Base-by-base conservation (phyloP, 768 basidiomycete species). In the Rhodotorula kratochvilovae region DNA sequence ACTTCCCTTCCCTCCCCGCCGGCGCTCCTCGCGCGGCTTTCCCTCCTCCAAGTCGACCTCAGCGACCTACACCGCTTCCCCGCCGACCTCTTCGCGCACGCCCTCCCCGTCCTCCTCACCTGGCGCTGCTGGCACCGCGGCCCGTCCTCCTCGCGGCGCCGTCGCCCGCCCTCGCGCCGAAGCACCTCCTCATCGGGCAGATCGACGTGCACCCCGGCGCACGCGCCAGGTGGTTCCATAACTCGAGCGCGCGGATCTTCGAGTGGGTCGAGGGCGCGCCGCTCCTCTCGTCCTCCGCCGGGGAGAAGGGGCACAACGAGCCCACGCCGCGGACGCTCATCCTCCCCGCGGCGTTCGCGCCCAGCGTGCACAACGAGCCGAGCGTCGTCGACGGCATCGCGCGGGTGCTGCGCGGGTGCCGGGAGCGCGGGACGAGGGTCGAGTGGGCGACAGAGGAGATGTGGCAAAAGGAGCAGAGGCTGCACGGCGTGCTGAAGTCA, bases 341-440 rank as follows among this genome's bases (percentile, higher is more conserved):
- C 48, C 48, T 50, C 1, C 48, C 48, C 25, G 8, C 3, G 11
- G 48, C 8, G 48, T n/a, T 6, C 10, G 23, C 3, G 48, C 48
- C 5, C 48, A 1, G 8, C 10, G 15, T 11, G 7, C 3, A 10
- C 25, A 21, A 50, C 5, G 48, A 50, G 5, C 25, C 5, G 27
- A 1, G 1, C 25, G 25, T 25, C 1, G 25, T 1, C 8, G 2
- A 27, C 5, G 2, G 23, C 12, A 21, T n/a, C 23, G 5, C 8
- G 27, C 3, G 11, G 1, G 3, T 50, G 25, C 27, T 50, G 12
- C 3, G 1, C 5, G 48, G n/a, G 48, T 50, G 48, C 13, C 3
- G 12, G 1, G 7, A 25, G 48, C 3, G 27, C 2, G 27, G 48
- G 27, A n/a, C n/a, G 25, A 11, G 5, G 13, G 48, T 50, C 48